Conservation (phyloP, 192 early-diverging fungal genomes). For the Backusella tarrabulga region DNA sequence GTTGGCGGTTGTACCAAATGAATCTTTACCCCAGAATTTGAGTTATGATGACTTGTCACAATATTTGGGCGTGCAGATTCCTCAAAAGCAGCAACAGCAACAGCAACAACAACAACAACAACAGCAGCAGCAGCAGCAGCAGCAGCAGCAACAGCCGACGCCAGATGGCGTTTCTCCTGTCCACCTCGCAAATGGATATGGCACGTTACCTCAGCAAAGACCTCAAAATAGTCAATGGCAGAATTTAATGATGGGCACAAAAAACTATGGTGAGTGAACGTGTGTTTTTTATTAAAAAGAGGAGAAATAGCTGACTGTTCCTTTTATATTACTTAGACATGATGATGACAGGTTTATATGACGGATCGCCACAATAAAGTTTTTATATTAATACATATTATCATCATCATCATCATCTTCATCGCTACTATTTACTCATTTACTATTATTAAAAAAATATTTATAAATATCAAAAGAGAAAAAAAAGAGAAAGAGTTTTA, state of each 20-base stretch:
- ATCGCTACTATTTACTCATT: too few relatives aligned
- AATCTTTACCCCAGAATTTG: not conserved
- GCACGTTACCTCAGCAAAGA: not conserved
- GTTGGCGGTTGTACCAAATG: not conserved
- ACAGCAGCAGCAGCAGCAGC: too few relatives aligned
- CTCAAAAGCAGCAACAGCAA: not conserved
- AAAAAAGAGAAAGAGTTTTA: not conserved
- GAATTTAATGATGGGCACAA: conserved; percentile 1
- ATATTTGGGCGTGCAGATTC: not conserved
- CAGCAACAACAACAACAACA: too few relatives aligned
- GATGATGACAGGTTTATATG: conserved; percentile 14
- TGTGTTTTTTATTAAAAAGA: not conserved
- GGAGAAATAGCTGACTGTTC: not conserved
- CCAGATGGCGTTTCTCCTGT: not conserved
- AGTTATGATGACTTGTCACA: conserved; percentile 6
- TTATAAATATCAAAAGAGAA: too few relatives aligned
- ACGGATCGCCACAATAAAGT: not conserved
- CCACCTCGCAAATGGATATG: not conserved
- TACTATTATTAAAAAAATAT: not conserved
- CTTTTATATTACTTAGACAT: not conserved
- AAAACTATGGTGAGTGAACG: not conserved
- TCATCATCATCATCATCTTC: too few relatives aligned
- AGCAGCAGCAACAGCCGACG: not conserved
- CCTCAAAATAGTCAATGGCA: not conserved
- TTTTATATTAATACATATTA: not conserved